Evolutionary conservation across 2,329 filamentous ascomycete genomes (phyloP).

Genomic region (Cylindrodendrum hubeiense): DNA sequence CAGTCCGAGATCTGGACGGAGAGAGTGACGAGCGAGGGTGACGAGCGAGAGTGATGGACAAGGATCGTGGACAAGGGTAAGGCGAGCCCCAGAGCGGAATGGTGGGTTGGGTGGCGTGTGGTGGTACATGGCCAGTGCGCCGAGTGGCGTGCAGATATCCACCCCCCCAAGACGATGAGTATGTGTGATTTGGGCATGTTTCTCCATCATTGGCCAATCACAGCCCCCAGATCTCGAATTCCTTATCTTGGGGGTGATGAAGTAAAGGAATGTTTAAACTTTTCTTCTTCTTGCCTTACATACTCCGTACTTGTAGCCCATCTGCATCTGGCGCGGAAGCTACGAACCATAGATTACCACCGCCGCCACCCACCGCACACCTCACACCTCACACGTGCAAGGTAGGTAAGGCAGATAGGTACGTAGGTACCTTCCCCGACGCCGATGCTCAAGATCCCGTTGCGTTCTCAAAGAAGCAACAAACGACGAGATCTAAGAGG

Average conservation of each 20-base stretch:
- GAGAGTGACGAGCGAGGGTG: background rate
- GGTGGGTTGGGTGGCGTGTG: constrained; percentile 14
- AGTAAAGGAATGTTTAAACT: constrained; percentile 26
- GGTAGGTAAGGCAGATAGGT: too few species aligned
- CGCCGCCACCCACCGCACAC: background rate
- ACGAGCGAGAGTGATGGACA: background rate
- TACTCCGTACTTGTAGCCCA: background rate
- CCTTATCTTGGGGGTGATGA: constrained; percentile 27
- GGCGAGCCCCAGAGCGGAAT: background rate
- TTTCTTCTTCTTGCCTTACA: constrained; percentile 10
- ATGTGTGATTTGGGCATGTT: background rate
- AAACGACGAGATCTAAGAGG: background rate
- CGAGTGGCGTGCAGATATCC: constrained; percentile 21
- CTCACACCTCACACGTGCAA: background rate
- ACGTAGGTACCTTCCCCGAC: background rate
- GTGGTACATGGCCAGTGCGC: constrained; percentile 6
- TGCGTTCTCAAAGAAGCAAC: background rate
- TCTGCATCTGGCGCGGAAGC: constrained; percentile 16
- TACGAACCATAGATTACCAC: background rate
- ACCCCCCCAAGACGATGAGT: background rate
- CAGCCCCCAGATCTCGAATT: constrained; percentile 9
- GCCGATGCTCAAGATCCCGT: too few species aligned
- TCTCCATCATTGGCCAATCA: constrained; percentile 24
- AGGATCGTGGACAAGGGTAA: background rate
- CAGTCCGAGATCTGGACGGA: background rate